Conservation (phyloP, 2,329 filamentous ascomycete genomes). For the Sarocladiaceae sp. region DNA sequence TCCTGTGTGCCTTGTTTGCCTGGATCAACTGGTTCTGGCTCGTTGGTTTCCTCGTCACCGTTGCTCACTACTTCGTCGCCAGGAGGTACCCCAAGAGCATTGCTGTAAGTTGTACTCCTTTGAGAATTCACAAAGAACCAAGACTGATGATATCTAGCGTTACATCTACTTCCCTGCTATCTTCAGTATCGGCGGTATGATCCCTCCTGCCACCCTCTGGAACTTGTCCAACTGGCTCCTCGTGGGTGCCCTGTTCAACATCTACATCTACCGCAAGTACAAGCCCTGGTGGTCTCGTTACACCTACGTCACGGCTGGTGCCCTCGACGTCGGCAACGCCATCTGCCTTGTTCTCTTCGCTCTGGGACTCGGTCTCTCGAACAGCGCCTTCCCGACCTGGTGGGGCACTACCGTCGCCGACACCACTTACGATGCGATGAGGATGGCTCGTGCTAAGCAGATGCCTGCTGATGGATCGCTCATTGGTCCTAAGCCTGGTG, state of each 20-base stretch:
- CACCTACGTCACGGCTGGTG: slow-evolving; percentile 57
- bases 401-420: slow-evolving; percentile 31
- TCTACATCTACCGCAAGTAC: slow-evolving; percentile 25
- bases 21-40: slow-evolving; percentile 50
- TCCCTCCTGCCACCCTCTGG: slow-evolving; percentile 52
- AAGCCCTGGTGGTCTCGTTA: slow-evolving; percentile 26
- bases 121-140: background rate
- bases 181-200: slow-evolving; percentile 44
- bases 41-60: slow-evolving; percentile 43
- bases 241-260: slow-evolving; percentile 47
- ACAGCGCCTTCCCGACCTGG: slow-evolving; percentile 42
- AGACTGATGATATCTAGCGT: slow-evolving; percentile 26
- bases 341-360: slow-evolving; percentile 50
- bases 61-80: slow-evolving; percentile 42
- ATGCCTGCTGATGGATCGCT: slow-evolving; percentile 1
- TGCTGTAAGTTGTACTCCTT: slow-evolving; percentile 6
- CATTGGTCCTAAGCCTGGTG: no score
- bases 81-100: slow-evolving; percentile 35
- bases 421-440: slow-evolving; percentile 25
- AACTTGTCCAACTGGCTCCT: slow-evolving; percentile 52
- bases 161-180: slow-evolving; percentile 51
- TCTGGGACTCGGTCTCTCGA: slow-evolving; percentile 41
- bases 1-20: slow-evolving; percentile 44
- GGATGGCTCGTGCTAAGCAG: background rate
- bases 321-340: slow-evolving; percentile 54